phyloP scores from a whole-genome alignment of 169 alveolate species.

The Plasmodium cynomolgi region DNA sequence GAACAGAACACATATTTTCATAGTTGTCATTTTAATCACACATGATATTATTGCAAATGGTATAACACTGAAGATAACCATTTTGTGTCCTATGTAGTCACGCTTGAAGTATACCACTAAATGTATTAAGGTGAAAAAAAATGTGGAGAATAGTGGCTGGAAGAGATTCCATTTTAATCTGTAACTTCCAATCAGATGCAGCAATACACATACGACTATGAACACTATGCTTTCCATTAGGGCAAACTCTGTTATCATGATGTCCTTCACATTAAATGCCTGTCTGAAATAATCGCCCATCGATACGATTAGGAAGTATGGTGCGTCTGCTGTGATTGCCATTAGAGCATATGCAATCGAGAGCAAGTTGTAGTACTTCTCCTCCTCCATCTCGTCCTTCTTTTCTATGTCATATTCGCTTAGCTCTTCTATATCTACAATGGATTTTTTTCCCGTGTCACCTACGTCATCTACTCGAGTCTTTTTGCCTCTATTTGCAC shows the following conservation, averaged over 20 bases:
- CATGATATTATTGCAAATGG: conserved; percentile 20
- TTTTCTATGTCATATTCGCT: conserved; percentile 6
- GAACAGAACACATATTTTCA: conserved; percentile 31
- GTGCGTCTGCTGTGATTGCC: conserved; percentile 40
- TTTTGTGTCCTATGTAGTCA: conserved; percentile 38
- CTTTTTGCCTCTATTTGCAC: not conserved
- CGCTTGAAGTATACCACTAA: not conserved
- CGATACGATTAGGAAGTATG: conserved; percentile 37
- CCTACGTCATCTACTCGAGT: not conserved
- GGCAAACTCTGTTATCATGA: conserved; percentile 35
- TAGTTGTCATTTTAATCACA: conserved; percentile 32
- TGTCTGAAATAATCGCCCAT: conserved; percentile 30
- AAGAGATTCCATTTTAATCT: conserved; percentile 28
- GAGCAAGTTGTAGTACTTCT: not conserved
- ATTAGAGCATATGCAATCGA: conserved; percentile 24
- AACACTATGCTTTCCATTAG: conserved; percentile 41
- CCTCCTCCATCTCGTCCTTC: conserved; percentile 23
- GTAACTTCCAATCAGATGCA: conserved; percentile 49
- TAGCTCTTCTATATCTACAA: conserved; percentile 3
- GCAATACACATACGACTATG: conserved; percentile 1
- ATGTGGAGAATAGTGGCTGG: not conserved
- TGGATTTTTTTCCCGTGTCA: not conserved
- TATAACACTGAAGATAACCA: conserved; percentile 12
- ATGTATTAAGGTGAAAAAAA: conserved; percentile 2
- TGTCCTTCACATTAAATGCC: conserved; percentile 21